Conservation (phyloP, 2,329 filamentous ascomycete genomes). For the Aspergillus intermedius region DNA sequence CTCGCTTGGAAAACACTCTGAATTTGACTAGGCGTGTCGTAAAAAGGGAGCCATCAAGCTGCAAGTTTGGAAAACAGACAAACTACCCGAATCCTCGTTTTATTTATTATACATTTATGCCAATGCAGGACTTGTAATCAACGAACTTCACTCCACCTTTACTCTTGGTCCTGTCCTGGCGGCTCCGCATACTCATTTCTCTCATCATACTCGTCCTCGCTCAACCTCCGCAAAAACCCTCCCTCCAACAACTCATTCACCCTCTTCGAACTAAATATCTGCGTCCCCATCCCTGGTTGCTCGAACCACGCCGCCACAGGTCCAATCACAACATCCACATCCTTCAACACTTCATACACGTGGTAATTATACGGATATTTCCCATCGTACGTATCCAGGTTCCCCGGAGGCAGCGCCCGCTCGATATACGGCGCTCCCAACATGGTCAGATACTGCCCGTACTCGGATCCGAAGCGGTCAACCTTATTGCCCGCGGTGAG, state of each 20-base stretch:
- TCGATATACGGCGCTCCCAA: constrained; percentile 44
- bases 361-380: constrained; percentile 45
- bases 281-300: constrained; percentile 44
- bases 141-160: too few relatives aligned
- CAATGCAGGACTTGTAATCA: too few relatives aligned
- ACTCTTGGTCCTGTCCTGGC: not conserved
- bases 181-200: constrained; percentile 13
- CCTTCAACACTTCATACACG: constrained; percentile 40
- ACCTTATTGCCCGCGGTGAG: constrained; percentile 38
- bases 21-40: too few relatives aligned
- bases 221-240: constrained; percentile 25
- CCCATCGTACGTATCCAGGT: constrained; percentile 33
- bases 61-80: too few relatives aligned
- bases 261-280: constrained; percentile 22
- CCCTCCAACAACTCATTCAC: constrained; percentile 27
- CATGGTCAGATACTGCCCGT: constrained; percentile 39
- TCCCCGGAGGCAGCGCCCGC: constrained; percentile 43
- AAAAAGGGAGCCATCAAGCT: too few relatives aligned
- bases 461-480: constrained; percentile 45
- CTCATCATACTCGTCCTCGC: constrained; percentile 16
- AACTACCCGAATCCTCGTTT: too few relatives aligned
- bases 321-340: constrained; percentile 37
- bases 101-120: too few relatives aligned
- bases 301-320: constrained; percentile 48
- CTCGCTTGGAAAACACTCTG: too few relatives aligned